Percentiles rank a stretch among this genome's conserved stretches.
Evolutionary conservation across 345 rosid species (phyloP).

Genomic region (Tarenaya hassleriana): DNA sequence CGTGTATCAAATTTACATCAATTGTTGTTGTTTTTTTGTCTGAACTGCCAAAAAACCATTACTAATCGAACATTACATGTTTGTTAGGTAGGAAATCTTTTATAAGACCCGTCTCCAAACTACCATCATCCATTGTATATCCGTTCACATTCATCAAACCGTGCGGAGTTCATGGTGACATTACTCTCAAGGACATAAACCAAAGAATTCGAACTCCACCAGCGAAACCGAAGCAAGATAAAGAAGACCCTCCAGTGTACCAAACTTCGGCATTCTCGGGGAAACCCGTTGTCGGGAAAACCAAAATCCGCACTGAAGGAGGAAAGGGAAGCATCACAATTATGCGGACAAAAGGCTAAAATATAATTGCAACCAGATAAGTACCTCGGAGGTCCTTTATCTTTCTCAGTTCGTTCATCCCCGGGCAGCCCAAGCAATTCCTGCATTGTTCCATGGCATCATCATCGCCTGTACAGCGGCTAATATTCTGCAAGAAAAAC

Average conservation of each 20-base stretch:
- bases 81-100: conserved; percentile 64
- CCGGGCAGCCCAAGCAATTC: no score
- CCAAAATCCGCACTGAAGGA: conserved; percentile 94
- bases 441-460: no score
- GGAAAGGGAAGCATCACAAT: conserved; percentile 99
- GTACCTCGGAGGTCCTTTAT: no score
- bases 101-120: conserved; percentile 52
- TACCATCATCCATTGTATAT: conserved; percentile 72
- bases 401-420: no score
- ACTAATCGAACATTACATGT: conserved; percentile 4
- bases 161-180: conserved; percentile 77
- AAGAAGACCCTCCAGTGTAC: conserved; percentile 47
- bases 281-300: conserved; percentile 96
- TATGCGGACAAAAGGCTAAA: conserved; percentile 88
- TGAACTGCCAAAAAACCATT: neutral
- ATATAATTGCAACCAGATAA: no score
- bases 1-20: no score
- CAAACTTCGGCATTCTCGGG: conserved; percentile 98
- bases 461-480: no score
- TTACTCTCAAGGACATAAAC: conserved; percentile 95
- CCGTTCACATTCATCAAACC: conserved; percentile 97
- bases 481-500: no score
- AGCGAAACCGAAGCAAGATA: conserved; percentile 44
- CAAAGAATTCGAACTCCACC: conserved; percentile 71
- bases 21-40: no score